Conservation (phyloP, 805 yeast genomes). For the Kuraishia floccosa region DNA sequence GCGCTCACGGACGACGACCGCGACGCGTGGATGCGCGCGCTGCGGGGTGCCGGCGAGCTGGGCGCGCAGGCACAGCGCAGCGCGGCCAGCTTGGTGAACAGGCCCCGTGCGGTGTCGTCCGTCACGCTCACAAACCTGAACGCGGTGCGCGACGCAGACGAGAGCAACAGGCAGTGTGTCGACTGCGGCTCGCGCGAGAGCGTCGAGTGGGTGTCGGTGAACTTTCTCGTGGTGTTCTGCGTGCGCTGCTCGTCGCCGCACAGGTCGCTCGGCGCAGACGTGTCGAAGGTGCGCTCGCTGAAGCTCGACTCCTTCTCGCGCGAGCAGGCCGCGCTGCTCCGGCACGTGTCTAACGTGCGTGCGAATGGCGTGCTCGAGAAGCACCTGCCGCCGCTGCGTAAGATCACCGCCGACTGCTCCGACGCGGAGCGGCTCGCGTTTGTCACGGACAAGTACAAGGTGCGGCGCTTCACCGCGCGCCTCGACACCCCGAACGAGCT, state of each 20-base stretch:
- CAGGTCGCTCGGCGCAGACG: conserved; percentile 72
- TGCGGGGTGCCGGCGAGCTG: conserved; percentile 39
- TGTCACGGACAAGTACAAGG: conserved; percentile 55
- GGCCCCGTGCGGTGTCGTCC: conserved; percentile 20
- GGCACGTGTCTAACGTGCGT: conserved; percentile 35
- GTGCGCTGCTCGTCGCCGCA: conserved; percentile 85
- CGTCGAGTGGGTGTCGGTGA: conserved; percentile 86
- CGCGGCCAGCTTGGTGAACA: conserved; percentile 3
- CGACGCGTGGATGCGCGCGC: conserved; percentile 53
- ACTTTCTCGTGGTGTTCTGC: conserved; percentile 61
- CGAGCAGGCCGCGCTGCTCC: conserved; percentile 48
- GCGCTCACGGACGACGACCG: conserved; percentile 60
- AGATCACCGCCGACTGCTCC: conserved; percentile 22
- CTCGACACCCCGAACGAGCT: conserved; percentile 16
- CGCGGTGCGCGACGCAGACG: conserved; percentile 28
- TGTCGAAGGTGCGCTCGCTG: conserved; percentile 68
- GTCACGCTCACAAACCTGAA: conserved; percentile 19
- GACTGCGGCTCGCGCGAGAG: conserved; percentile 60
- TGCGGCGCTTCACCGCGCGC: conserved; percentile 29
- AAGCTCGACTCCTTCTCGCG: conserved; percentile 59
- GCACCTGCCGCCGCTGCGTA: conserved; percentile 6
- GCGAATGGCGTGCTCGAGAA: conserved; percentile 58
- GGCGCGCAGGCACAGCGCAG: conserved; percentile 9
- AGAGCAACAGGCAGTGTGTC: conserved; percentile 58
- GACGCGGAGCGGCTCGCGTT: conserved; percentile 42